A percentile compares a stretch with the other conserved stretches of the same genome.
Evolutionary conservation across 1,139 yeast genomes (phyloP).

Genomic region (Scheffersomyces segobiensis): DNA sequence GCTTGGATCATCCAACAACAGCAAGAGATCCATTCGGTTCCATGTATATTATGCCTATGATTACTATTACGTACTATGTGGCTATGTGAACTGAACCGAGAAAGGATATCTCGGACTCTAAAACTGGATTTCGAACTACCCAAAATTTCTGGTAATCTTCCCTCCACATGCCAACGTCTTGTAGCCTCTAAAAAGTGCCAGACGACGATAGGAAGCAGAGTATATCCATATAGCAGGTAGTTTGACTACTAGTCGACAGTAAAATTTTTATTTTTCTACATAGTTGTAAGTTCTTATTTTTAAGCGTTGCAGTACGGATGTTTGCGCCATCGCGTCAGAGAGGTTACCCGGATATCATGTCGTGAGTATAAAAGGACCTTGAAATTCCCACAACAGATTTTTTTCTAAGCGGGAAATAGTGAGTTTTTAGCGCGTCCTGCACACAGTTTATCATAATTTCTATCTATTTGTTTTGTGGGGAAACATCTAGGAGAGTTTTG

Average conservation of each 20-base stretch:
- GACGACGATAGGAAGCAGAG: neutral
- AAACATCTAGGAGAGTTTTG: neutral
- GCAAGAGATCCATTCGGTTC: neutral
- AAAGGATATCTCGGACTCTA: neutral
- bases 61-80: neutral
- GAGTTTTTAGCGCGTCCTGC: neutral
- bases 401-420: neutral
- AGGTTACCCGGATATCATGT: conserved; percentile 29
- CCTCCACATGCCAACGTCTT: neutral
- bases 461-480: conserved; percentile 1
- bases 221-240: neutral
- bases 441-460: neutral
- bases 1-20: neutral
- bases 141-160: neutral
- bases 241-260: neutral
- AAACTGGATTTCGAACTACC: neutral
- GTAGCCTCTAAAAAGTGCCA: neutral
- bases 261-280: neutral
- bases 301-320: neutral
- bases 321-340: neutral
- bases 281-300: neutral
- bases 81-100: neutral
- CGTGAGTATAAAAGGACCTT: conserved; percentile 26
- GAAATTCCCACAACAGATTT: conserved; percentile 12
- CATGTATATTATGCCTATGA: neutral